Percentiles rank a stretch among this genome's conserved stretches.
Conservation (phyloP, 441 rosid genomes). For the Populus tomentosa region DNA sequence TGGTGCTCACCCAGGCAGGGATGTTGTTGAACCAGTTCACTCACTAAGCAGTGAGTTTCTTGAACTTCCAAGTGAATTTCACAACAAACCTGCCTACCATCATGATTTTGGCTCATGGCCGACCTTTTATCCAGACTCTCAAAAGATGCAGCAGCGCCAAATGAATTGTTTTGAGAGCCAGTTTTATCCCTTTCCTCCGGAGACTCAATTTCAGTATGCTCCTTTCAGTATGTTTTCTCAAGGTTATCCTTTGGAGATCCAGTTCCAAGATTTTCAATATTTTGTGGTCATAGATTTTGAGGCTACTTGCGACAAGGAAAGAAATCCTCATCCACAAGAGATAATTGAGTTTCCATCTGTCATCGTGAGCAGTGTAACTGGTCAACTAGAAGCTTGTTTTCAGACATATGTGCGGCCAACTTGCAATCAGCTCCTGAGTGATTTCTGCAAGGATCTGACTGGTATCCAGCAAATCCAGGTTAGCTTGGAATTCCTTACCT, state of each 20-base stretch:
- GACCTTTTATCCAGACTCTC: constrained; percentile 37
- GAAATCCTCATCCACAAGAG: constrained; percentile 65
- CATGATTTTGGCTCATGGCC: constrained; percentile 42
- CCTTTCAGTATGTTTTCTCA: constrained; percentile 30
- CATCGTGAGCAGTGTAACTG: constrained; percentile 53
- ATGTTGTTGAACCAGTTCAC: constrained; percentile 32
- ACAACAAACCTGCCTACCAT: constrained; percentile 32
- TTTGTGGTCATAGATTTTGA: constrained; percentile 75
- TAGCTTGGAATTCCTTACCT: constrained; percentile 5
- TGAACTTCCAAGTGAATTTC: constrained; percentile 38
- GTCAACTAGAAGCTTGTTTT: constrained; percentile 58
- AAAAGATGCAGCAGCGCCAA: constrained; percentile 37
- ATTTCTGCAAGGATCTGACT: constrained; percentile 74
- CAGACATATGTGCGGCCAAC: constrained; percentile 73
- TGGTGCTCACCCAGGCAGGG: constrained; percentile 24
- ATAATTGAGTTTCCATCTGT: constrained; percentile 77
- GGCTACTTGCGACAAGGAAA: constrained; percentile 70
- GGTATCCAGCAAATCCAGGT: constrained; percentile 71
- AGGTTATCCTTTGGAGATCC: constrained; percentile 37
- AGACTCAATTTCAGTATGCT: constrained; percentile 32
- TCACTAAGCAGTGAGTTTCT: constrained; percentile 24
- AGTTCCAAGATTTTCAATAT: constrained; percentile 56
- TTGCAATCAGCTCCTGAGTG: constrained; percentile 51
- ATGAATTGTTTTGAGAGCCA: constrained; percentile 40
- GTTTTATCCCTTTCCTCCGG: constrained; percentile 35